Base-by-base conservation (phyloP, 1,284 basidiomycete genomes). In the Tilletia walkeri region DNA sequence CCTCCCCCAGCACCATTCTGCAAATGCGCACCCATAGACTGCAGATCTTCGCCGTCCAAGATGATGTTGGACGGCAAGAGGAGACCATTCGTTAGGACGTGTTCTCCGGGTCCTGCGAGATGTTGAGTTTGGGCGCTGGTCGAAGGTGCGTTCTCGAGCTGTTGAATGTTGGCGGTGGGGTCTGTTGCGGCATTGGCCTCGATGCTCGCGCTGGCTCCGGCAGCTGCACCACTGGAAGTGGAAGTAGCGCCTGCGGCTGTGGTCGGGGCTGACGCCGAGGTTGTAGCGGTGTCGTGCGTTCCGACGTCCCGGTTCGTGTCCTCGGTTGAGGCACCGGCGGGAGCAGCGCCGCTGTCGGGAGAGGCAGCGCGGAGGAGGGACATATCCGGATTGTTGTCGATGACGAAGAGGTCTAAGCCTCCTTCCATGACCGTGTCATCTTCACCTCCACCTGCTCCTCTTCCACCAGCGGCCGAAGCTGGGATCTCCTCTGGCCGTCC, bases 361-460 rank as follows among this genome's bases (percentile, higher is more conserved):
- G 59, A 63, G 36, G 59, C 59, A 18, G 59, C 59, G 34, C 38
- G 34, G 9, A 63, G 59, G 12, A 41, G 59, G 14, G 59, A 63
- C 16, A 63, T 18, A 14, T 63, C 59, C 18, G 59, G 59, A 18
- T 63, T 63, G 34, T 63, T 63, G 36, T 63, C 59, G 30, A 63
- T 39, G 36, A 39, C 59, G 59, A 63, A 63, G 59, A 63, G 54
- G 59, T 63, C 59, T 20, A n/a, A 18, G 34, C 34, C 14, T 34
- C 20, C n/a, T 14, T 34, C 59, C 36, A 18, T 63, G 16, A 36
- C 36, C 12, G 6, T 38, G 14, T 38, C 36, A 41, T 20, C 59
- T 4, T 39, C 34, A 6, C 9, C 59, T 3, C n/a, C 59, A 20
- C 34, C 34, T n/a, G n/a, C n/a, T 4, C 20, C 20, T 14, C 10